Evolutionary conservation across 2,329 filamentous ascomycete genomes (phyloP).

Genomic region (Paraphaeosphaeria minitans): DNA sequence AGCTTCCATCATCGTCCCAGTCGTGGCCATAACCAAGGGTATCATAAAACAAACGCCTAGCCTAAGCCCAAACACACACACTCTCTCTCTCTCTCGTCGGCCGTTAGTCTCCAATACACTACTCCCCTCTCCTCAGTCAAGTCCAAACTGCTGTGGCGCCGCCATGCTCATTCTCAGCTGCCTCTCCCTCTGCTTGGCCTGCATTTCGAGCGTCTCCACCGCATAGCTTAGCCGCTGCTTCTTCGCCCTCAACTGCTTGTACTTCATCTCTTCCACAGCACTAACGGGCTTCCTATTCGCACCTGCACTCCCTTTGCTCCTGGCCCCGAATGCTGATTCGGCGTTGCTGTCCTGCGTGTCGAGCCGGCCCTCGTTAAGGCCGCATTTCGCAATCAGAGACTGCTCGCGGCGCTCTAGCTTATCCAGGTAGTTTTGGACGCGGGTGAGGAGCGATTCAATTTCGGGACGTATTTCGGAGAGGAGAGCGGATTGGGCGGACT

Average conservation of each 20-base stretch:
- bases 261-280: slow-evolving; percentile 59
- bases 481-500: slow-evolving; percentile 80
- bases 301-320: slow-evolving; percentile 25
- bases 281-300: slow-evolving; percentile 39
- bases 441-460: slow-evolving; percentile 75
- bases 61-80: neutral
- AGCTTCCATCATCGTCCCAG: neutral
- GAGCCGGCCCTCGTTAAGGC: slow-evolving; percentile 78
- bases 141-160: slow-evolving; percentile 48
- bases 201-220: slow-evolving; percentile 82
- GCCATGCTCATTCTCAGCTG: slow-evolving; percentile 77
- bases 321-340: slow-evolving; percentile 30
- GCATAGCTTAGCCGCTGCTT: slow-evolving; percentile 86
- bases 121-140: slow-evolving; percentile 40
- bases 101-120: neutral
- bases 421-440: slow-evolving; percentile 82
- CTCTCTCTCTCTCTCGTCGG: no score
- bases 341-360: slow-evolving; percentile 43
- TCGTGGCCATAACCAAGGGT: slow-evolving; percentile 1
- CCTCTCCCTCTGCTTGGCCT: slow-evolving; percentile 77
- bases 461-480: slow-evolving; percentile 90
- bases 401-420: slow-evolving; percentile 83
- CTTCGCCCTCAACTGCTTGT: slow-evolving; percentile 75
- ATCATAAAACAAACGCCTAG: slow-evolving; percentile 5
- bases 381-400: slow-evolving; percentile 78